Percentiles rank a stretch among this genome's conserved stretches.
Evolutionary conservation across 345 rosid genomes (phyloP).

Genomic region (Corymbia maculata): DNA sequence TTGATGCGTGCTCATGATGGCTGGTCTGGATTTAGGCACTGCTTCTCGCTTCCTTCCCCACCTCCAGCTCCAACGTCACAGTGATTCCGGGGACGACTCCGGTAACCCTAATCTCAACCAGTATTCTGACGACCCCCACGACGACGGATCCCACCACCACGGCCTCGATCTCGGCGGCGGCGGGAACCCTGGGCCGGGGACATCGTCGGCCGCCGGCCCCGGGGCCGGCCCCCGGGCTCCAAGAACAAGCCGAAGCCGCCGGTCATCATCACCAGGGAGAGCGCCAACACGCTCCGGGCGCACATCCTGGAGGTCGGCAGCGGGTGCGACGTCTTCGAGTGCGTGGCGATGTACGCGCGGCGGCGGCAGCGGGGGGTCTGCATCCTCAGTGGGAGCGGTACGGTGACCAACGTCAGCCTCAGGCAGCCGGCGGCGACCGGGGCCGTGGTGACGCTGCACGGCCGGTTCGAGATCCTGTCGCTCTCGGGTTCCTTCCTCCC

Average conservation of each 20-base stretch:
- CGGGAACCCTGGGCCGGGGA: constrained; percentile 11
- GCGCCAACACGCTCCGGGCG: constrained; percentile 92
- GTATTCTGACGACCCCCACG: constrained; percentile 13
- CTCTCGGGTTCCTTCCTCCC: constrained; percentile 88
- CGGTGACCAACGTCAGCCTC: constrained; percentile 84
- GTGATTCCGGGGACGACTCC: constrained; percentile 30
- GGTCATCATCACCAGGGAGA: constrained; percentile 87
- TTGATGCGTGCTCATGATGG: constrained; percentile 20
- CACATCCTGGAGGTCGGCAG: constrained; percentile 91
- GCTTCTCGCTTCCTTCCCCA: constrained; percentile 37
- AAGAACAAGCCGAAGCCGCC: constrained; percentile 92
- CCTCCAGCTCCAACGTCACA: constrained; percentile 16
- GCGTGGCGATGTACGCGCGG: constrained; percentile 81
- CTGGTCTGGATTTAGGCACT: constrained; percentile 62
- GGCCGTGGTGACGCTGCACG: constrained; percentile 67
- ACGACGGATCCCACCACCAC: constrained; percentile 20
- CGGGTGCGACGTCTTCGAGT: constrained; percentile 87
- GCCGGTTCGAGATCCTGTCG: constrained; percentile 90
- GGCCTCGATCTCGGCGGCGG: constrained; percentile 42
- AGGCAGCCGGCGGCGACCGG: constrained; percentile 86
- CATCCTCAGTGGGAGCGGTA: constrained; percentile 76
- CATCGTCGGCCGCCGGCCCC: constrained; percentile 53
- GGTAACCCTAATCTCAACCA: constrained; percentile 9
- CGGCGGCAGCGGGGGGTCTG: constrained; percentile 91
- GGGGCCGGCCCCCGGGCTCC: constrained; percentile 93